A percentile compares a stretch with the other conserved stretches of the same genome.
Conservation (phyloP, 352 stramenopile genomes). For the Pythium guiyangense region DNA sequence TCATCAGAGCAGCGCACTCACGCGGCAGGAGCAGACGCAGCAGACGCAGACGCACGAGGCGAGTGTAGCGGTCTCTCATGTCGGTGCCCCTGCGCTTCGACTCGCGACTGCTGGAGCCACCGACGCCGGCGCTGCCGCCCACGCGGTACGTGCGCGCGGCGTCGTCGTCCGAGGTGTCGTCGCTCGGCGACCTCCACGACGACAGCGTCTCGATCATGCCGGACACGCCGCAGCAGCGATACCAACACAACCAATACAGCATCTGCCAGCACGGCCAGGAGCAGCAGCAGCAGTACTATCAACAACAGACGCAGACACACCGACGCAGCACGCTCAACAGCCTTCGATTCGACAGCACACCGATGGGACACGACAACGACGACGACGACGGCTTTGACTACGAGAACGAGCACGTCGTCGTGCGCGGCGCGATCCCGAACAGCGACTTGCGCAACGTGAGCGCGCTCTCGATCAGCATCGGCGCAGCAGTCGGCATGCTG, state of each 20-base stretch:
- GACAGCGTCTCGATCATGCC: not conserved
- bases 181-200: constrained; percentile 14
- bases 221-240: too few relatives aligned
- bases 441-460: constrained; percentile 11
- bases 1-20: too few relatives aligned
- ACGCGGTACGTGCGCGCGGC: constrained; percentile 6
- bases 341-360: too few relatives aligned
- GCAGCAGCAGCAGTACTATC: not conserved
- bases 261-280: too few relatives aligned
- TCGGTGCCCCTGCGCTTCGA: too few relatives aligned
- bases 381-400: not conserved
- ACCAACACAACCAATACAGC: too few relatives aligned
- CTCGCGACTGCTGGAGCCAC: too few relatives aligned
- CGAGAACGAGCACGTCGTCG: not conserved
- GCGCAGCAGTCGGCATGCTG: constrained; percentile 19
- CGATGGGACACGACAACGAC: too few relatives aligned
- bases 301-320: not conserved
- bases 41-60: too few relatives aligned
- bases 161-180: constrained; percentile 11
- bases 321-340: not conserved
- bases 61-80: too few relatives aligned
- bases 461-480: constrained; percentile 21
- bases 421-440: constrained; percentile 10
- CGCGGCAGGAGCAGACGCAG: too few relatives aligned
- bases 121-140: too few relatives aligned